Evolutionary conservation across 2,329 filamentous ascomycete genomes (phyloP), one percentile per base, ranked within the genome.

Genomic region (Clarireedia monteithiana): DNA sequence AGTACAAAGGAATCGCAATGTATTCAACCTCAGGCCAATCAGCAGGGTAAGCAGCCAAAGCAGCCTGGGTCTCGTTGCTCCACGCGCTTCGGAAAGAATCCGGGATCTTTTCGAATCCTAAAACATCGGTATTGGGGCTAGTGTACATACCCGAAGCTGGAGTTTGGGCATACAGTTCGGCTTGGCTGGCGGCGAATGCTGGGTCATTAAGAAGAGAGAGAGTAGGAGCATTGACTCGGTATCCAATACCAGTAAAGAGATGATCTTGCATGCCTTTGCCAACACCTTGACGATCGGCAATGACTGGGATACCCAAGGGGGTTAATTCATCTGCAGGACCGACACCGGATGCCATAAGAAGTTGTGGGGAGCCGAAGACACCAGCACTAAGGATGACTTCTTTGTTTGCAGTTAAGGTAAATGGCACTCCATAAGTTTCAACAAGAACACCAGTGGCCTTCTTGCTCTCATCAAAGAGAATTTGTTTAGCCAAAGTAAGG

Each of bases 211-310:
- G 20, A 14, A n/a, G 38, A 4, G 56, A 50, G 15, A 48, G 20
- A 24, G 56, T 58, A 9, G 42, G 46, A 17, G 50, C 38, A 27
- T 57, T 52, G 6, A 60, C 57, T 3, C 46, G 40, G 48, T 57
- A 54, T 45, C 30, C 23, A 20, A 50, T 39, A 58, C 50, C 50
- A 15, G 53, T 52, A 42, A 62, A 53, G 1, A 59, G 38, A 46
- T 71, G 69, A 51, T 79, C 77, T 55, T 71, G 70, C 62, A 80
- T 70, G 54, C 75, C 74, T 59, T 77, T 68, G 5, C 77, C 78
- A 2, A 80, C 78, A 2, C 77, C 77, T 0, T 73, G 73, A 1
- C 75, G 70, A 38, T 77, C 71, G 10, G 69, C 69, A 1, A 80
- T 58, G 2, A 77, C 62, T 0, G 70, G 64, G 36, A 81, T 80